These are phyloP conservation scores for Helenozyma rhizophorensis DNA, from an alignment of 805 yeast species.

Conservation along the genomic window DNA sequence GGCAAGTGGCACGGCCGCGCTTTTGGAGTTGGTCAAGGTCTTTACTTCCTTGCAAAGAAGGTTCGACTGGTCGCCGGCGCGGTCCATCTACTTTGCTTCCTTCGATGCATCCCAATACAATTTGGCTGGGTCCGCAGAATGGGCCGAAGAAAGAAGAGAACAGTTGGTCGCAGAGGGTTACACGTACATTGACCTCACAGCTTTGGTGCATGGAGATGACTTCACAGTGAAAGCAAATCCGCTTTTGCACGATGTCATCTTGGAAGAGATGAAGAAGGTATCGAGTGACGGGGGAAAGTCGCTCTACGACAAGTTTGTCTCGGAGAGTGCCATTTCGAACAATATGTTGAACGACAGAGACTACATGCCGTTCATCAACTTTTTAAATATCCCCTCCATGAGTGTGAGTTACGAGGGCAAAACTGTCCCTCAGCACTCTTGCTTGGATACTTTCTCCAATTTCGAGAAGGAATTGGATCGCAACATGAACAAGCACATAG, in stretches of 20 bases:
- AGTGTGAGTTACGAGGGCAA: constrained; percentile 44
- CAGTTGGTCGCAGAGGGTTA: constrained; percentile 57
- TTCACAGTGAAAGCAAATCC: constrained; percentile 65
- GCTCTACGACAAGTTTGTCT: constrained; percentile 25
- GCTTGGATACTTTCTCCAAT: constrained; percentile 61
- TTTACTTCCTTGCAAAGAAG: constrained; percentile 61
- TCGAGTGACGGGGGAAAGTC: constrained; percentile 9
- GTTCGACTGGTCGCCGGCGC: constrained; percentile 75
- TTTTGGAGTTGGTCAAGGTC: constrained; percentile 67
- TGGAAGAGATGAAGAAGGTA: constrained; percentile 34
- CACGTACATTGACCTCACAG: constrained; percentile 71
- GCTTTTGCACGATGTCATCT: constrained; percentile 46
- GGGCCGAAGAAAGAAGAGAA: constrained; percentile 56
- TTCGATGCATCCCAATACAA: constrained; percentile 82
- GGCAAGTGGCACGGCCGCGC: constrained; percentile 67
- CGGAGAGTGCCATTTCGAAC: constrained; percentile 23
- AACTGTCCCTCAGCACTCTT: constrained; percentile 48
- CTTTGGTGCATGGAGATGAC: constrained; percentile 51
- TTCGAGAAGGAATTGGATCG: constrained; percentile 52
- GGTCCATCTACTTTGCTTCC: constrained; percentile 78
- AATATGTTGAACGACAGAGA: constrained; percentile 48
- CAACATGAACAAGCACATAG: constrained; percentile 49
- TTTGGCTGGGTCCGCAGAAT: constrained; percentile 78
- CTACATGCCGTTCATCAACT: constrained; percentile 61
- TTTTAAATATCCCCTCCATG: constrained; percentile 66